Evolutionary conservation across 768 basidiomycete species (phyloP).

Genomic region (Mycena rebaudengoi): DNA sequence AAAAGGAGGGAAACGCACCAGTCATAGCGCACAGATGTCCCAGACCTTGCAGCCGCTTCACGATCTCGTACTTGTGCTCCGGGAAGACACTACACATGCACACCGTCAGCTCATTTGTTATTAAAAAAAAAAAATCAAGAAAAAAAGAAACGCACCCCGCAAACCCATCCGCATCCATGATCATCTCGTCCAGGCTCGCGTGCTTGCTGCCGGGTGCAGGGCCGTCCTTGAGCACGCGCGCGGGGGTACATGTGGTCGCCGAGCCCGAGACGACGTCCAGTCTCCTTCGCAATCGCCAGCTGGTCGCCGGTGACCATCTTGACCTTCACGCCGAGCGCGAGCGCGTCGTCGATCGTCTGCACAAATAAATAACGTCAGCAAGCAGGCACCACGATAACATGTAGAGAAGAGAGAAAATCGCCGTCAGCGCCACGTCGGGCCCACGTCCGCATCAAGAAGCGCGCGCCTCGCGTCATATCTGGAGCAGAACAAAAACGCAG

Average conservation of each 20-base stretch:
- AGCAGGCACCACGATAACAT: too few relatives aligned
- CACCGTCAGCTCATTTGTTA: conserved; percentile 98
- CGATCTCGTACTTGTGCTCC: conserved; percentile 99
- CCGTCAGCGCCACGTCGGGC: too few relatives aligned
- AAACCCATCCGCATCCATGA: conserved; percentile 99
- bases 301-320: conserved; percentile 99
- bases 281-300: conserved; percentile 99
- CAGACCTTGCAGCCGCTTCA: conserved; percentile 96
- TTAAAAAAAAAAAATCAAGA: too few relatives aligned
- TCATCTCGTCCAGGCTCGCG: conserved; percentile 93
- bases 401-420: too few relatives aligned
- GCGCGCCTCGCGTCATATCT: too few relatives aligned
- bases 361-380: too few relatives aligned
- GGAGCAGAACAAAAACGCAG: too few relatives aligned
- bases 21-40: conserved; percentile 99
- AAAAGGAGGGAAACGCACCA: conserved; percentile 48
- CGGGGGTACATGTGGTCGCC: conserved; percentile 99
- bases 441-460: too few relatives aligned
- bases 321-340: conserved; percentile 95
- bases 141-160: conserved; percentile 99
- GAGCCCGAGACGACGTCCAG: conserved; percentile 95
- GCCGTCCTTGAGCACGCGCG: conserved; percentile 98
- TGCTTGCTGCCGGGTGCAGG: conserved; percentile 89
- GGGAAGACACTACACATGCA: conserved; percentile 99
- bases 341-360: conserved; percentile 98